Percentiles rank a stretch among this genome's conserved stretches.
These are phyloP conservation scores for Epichloe sp. DNA, from an alignment of 2,329 filamentous ascomycete genomes.

Conservation along the genomic window DNA sequence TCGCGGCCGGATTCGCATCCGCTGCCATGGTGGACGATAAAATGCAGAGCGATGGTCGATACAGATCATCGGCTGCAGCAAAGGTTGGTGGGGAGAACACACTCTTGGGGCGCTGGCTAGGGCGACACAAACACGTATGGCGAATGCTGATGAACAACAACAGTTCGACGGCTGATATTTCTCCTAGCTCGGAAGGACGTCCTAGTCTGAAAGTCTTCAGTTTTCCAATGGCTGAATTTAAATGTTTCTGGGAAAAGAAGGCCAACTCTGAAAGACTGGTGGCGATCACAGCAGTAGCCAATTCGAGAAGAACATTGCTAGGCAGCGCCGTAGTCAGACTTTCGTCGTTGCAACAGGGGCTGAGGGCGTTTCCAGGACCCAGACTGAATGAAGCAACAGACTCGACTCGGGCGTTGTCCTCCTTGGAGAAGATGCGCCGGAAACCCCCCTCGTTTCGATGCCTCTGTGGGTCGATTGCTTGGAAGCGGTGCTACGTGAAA, in stretches of 20 bases:
- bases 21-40: not conserved
- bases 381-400: not conserved
- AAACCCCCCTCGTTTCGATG: constrained; percentile 6
- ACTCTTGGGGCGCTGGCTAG: not conserved
- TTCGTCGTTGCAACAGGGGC: not conserved
- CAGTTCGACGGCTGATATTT: not conserved
- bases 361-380: not conserved
- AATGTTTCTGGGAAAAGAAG: too few species aligned
- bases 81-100: not conserved
- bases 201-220: not conserved
- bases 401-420: constrained; percentile 1
- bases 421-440: not conserved
- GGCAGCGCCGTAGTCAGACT: not conserved
- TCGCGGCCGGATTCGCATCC: constrained; percentile 13
- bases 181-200: too few species aligned
- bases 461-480: constrained; percentile 17
- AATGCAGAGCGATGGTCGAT: not conserved
- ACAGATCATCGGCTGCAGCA: not conserved
- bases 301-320: not conserved
- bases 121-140: not conserved
- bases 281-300: not conserved
- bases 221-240: too few species aligned
- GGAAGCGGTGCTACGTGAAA: constrained; percentile 22
- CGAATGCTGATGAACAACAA: not conserved
- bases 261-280: not conserved